These are phyloP conservation scores for Dryadomyces quercivorus DNA, from an alignment of 2,329 filamentous ascomycete species.

Conservation along the genomic window DNA sequence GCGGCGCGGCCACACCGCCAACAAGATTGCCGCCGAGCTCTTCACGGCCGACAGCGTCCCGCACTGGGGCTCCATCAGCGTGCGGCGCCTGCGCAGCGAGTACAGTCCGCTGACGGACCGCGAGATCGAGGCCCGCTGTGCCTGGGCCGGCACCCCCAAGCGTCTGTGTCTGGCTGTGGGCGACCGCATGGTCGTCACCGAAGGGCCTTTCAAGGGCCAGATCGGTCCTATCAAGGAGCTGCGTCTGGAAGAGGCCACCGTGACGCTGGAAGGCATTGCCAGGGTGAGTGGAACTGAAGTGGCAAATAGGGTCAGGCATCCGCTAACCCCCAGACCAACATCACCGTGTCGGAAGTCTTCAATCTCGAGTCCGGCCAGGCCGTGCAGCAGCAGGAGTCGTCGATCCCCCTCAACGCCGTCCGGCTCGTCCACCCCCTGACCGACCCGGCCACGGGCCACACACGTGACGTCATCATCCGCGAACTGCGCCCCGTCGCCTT, in stretches of 20 bases:
- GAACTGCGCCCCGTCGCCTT: conserved; percentile 46
- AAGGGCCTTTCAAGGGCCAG: conserved; percentile 69
- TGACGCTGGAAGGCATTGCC: conserved; percentile 51
- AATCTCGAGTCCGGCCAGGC: conserved; percentile 19
- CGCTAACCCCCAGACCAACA: conserved; percentile 22
- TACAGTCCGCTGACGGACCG: conserved; percentile 10
- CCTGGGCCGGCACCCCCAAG: conserved; percentile 42
- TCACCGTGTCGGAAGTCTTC: conserved; percentile 28
- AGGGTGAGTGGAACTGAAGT: conserved; percentile 35
- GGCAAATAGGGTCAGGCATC: neutral
- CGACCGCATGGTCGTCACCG: conserved; percentile 73
- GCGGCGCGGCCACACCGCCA: conserved; percentile 8
- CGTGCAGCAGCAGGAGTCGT: conserved; percentile 35
- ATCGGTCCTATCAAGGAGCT: conserved; percentile 61
- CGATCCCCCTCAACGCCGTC: conserved; percentile 58
- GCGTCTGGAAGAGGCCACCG: conserved; percentile 37
- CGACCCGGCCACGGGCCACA: conserved; percentile 50
- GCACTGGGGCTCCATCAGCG: conserved; percentile 12
- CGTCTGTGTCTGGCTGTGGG: conserved; percentile 51
- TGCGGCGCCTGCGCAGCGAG: conserved; percentile 9
- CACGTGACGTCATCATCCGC: conserved; percentile 67
- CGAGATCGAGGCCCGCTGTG: conserved; percentile 30
- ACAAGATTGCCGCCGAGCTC: conserved; percentile 8
- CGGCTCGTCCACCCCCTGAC: conserved; percentile 70
- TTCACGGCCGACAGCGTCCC: conserved; percentile 8